Evolutionary conservation across 441 rosid genomes (phyloP).

Genomic region (Populus hybrid): DNA sequence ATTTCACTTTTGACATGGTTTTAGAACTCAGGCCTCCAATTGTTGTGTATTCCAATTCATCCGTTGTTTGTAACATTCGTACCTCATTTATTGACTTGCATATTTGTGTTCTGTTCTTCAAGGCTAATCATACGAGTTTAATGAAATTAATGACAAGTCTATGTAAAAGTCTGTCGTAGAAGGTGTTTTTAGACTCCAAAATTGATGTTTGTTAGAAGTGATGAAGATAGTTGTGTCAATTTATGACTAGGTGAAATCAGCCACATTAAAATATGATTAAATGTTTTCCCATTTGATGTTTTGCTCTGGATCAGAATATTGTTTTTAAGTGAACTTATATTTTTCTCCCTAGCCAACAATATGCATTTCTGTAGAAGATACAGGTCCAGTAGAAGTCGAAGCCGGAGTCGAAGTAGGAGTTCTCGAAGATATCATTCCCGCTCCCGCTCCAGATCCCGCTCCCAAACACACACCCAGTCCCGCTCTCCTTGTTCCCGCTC

Average conservation of each 20-base stretch:
- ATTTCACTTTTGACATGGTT: no score
- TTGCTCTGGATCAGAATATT: background rate
- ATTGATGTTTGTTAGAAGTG: background rate
- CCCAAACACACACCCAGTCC: slow-evolving; percentile 27
- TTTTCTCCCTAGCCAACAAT: slow-evolving; percentile 2
- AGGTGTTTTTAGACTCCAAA: background rate
- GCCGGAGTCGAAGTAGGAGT: slow-evolving; percentile 52
- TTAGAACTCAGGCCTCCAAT: no score
- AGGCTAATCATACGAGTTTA: no score
- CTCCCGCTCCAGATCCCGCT: slow-evolving; percentile 27
- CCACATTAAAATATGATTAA: background rate
- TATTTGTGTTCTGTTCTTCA: no score
- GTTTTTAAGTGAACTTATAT: background rate
- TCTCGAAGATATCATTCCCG: slow-evolving; percentile 47
- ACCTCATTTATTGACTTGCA: no score
- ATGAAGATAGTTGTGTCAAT: background rate
- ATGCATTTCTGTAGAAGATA: slow-evolving; percentile 38
- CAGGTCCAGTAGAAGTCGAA: slow-evolving; percentile 48
- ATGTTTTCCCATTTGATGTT: background rate
- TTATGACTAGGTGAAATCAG: background rate
- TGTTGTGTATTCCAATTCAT: no score
- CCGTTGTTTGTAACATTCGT: no score
- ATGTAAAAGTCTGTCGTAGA: no score
- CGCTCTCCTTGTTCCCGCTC: slow-evolving; percentile 42
- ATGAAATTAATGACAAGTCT: no score